phyloP scores from a whole-genome alignment of 2,329 filamentous ascomycete species.

The Sporothrix brasiliensis region DNA sequence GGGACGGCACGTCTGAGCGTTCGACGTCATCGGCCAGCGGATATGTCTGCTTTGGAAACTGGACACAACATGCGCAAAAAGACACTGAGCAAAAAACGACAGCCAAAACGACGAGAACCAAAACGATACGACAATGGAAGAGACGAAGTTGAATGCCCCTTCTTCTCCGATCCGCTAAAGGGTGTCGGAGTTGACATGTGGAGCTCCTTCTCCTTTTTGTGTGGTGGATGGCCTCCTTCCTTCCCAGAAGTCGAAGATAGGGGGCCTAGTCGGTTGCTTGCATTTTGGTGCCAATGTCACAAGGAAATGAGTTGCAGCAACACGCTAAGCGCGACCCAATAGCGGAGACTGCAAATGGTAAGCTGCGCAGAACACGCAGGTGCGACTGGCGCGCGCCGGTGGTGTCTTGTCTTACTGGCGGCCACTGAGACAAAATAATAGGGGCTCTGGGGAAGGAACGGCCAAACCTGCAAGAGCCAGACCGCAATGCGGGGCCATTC shows the following conservation, averaged over 20 bases:
- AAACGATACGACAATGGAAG: background rate
- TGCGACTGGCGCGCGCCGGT: conserved; percentile 3
- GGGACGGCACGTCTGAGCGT: conserved; percentile 4
- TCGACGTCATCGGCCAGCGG: conserved; percentile 27
- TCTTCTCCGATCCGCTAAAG: conserved; percentile 5
- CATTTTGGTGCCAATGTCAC: conserved; percentile 26
- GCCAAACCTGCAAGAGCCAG: background rate
- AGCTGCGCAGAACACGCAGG: background rate
- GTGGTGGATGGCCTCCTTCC: conserved; percentile 1
- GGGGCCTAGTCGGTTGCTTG: background rate
- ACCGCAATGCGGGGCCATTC: conserved; percentile 15
- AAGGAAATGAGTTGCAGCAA: conserved; percentile 22
- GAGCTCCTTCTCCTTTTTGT: conserved; percentile 4
- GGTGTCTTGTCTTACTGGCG: conserved; percentile 15
- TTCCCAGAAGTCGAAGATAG: background rate
- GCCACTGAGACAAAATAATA: background rate
- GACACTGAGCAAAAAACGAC: background rate
- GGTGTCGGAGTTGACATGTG: conserved; percentile 7
- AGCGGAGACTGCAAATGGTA: background rate
- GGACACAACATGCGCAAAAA: background rate
- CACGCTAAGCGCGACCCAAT: conserved; percentile 14
- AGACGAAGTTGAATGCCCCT: background rate
- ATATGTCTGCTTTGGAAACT: background rate
- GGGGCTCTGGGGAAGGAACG: conserved; percentile 17
- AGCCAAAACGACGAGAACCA: background rate